Conservation (phyloP, 2,329 filamentous ascomycete genomes). For the Parafenestella ontariensis region DNA sequence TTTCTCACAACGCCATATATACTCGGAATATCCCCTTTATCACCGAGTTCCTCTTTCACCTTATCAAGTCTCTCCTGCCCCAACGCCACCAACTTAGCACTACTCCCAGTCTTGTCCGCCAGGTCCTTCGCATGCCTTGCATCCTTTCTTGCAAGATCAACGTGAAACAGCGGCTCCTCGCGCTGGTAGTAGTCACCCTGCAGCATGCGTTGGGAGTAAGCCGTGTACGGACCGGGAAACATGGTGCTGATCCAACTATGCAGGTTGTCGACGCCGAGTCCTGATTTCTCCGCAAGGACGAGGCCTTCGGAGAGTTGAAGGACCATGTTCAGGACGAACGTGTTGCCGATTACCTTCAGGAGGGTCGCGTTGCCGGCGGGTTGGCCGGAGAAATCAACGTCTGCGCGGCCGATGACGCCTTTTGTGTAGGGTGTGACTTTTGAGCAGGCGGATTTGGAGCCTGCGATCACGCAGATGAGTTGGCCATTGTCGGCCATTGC, state of each 20-base stretch:
- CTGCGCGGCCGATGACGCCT: constrained; percentile 72
- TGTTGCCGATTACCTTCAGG: constrained; percentile 86
- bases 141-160: constrained; percentile 85
- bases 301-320: constrained; percentile 80
- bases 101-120: constrained; percentile 67
- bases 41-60: constrained; percentile 73
- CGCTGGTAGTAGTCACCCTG: constrained; percentile 78
- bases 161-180: constrained; percentile 80
- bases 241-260: constrained; percentile 75
- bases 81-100: constrained; percentile 69
- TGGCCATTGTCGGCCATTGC: constrained; percentile 73
- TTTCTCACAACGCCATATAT: constrained; percentile 82
- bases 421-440: constrained; percentile 73
- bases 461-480: constrained; percentile 76
- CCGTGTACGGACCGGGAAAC: constrained; percentile 77
- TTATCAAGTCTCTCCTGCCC: constrained; percentile 70
- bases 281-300: constrained; percentile 79
- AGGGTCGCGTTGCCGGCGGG: constrained; percentile 72
- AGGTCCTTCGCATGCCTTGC: constrained; percentile 74
- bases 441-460: constrained; percentile 65
- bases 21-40: constrained; percentile 77
- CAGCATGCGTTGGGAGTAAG: constrained; percentile 77
- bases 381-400: constrained; percentile 74
- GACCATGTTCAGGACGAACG: constrained; percentile 83
- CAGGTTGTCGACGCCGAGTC: constrained; percentile 73